Conservation (phyloP, 257 asterid species). For the Coffea eugenioides region DNA sequence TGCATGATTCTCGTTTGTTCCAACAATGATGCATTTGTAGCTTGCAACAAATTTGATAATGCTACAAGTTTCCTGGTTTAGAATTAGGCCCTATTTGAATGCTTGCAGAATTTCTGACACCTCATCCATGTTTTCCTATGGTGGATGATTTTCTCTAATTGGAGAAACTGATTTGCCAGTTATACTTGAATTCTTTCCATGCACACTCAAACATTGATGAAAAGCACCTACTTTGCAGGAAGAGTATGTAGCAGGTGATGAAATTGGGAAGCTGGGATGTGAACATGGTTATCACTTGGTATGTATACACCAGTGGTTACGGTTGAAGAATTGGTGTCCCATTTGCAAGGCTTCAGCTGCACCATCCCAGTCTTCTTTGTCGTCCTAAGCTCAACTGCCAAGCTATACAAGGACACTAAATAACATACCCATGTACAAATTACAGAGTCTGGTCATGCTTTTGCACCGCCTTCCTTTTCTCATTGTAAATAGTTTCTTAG, state of each 20-base stretch:
- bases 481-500: not conserved
- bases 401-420: too few relatives aligned
- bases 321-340: constrained; percentile 91
- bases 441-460: constrained; percentile 55
- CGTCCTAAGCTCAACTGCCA: too few relatives aligned
- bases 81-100: not conserved
- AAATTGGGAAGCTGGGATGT: constrained; percentile 69
- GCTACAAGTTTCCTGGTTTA: not conserved
- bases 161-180: not conserved
- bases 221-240: constrained; percentile 48
- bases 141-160: too few relatives aligned
- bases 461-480: constrained; percentile 33
- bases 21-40: not conserved
- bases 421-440: not conserved
- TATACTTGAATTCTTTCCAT: not conserved
- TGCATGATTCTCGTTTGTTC: not conserved
- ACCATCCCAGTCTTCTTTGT: too few relatives aligned
- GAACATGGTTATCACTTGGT: constrained; percentile 59
- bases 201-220: not conserved
- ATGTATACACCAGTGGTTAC: constrained; percentile 75
- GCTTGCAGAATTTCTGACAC: not conserved
- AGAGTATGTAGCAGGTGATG: constrained; percentile 68
- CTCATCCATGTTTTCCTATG: not conserved
- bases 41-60: not conserved
- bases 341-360: too few relatives aligned